Percentiles rank a stretch among this genome's conserved stretches.
These are phyloP conservation scores for Argentina anserina DNA, from an alignment of 306 rosid genomes.

Conservation along the genomic window DNA sequence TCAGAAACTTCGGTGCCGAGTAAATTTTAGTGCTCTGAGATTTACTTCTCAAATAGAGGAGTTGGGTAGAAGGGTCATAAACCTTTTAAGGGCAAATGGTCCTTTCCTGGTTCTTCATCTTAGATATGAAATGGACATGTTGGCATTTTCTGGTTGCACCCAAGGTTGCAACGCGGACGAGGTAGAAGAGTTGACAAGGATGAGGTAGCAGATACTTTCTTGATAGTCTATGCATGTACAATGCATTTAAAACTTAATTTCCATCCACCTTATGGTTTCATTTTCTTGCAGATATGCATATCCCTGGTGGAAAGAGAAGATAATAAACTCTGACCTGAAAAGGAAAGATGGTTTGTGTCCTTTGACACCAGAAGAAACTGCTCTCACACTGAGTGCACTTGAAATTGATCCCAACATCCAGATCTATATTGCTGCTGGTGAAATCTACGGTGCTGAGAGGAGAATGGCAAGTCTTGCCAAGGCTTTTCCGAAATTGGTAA, in stretches of 20 bases:
- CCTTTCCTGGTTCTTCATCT: conserved; percentile 92
- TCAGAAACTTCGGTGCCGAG: conserved; percentile 92
- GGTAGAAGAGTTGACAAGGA: conserved; percentile 94
- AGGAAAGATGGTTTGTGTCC: conserved; percentile 98
- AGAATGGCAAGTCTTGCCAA: conserved; percentile 70
- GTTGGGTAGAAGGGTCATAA: conserved; percentile 83
- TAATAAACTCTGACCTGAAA: conserved; percentile 86
- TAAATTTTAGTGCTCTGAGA: conserved; percentile 80
- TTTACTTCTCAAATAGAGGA: conserved; percentile 96
- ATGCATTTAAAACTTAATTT: neutral
- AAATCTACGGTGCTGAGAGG: conserved; percentile 86
- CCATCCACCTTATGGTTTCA: conserved; percentile 15
- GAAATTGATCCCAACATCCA: conserved; percentile 82
- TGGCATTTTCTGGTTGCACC: conserved; percentile 97
- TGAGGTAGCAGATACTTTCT: conserved; percentile 59
- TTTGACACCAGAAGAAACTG: conserved; percentile 96
- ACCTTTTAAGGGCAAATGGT: conserved; percentile 70
- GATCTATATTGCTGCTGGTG: conserved; percentile 98
- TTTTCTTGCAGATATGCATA: conserved; percentile 65
- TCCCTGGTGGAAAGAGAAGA: conserved; percentile 99
- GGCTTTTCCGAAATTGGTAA: conserved; percentile 85
- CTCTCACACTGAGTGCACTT: conserved; percentile 77
- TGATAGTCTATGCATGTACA: conserved; percentile 1
- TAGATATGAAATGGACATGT: conserved; percentile 98
- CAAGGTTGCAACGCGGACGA: conserved; percentile 90